Evolutionary conservation across 805 yeast species (phyloP).

Genomic region (Millerago galiae): DNA sequence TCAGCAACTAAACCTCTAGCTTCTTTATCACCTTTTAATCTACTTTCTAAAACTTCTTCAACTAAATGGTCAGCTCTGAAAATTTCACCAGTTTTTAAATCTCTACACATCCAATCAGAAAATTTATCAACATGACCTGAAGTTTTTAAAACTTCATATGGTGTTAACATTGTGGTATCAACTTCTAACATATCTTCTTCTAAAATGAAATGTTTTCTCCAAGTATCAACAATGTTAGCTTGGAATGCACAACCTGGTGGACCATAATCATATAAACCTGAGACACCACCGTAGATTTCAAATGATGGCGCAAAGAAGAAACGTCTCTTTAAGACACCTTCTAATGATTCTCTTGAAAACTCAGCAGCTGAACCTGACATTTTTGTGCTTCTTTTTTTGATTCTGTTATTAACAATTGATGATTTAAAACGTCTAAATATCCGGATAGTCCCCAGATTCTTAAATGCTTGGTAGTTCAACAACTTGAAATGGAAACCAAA

Average conservation of each 20-base stretch:
- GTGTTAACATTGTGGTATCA: slow-evolving; percentile 96
- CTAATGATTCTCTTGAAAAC: slow-evolving; percentile 83
- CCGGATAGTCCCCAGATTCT: background rate
- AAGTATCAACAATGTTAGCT: slow-evolving; percentile 87
- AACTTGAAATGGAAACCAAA: background rate
- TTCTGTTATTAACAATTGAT: background rate
- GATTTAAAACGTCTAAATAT: background rate
- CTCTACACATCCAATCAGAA: slow-evolving; percentile 99
- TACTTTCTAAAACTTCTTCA: slow-evolving; percentile 93
- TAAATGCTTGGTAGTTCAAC: background rate
- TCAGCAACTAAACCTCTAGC: slow-evolving; percentile 75
- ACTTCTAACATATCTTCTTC: slow-evolving; percentile 99
- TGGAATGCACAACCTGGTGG: slow-evolving; percentile 99
- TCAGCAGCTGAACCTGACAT: slow-evolving; percentile 24
- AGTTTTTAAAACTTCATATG: slow-evolving; percentile 94
- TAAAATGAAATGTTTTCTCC: slow-evolving; percentile 96
- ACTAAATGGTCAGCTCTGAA: slow-evolving; percentile 98
- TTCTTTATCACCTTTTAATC: slow-evolving; percentile 94
- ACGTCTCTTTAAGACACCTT: slow-evolving; percentile 87
- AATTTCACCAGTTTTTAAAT: slow-evolving; percentile 92
- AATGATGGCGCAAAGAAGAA: slow-evolving; percentile 97
- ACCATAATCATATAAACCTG: slow-evolving; percentile 97
- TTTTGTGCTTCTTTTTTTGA: slow-evolving; percentile 8
- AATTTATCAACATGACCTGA: slow-evolving; percentile 99
- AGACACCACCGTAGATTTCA: slow-evolving; percentile 96